These are phyloP conservation scores for Torulaspora microellipsoides DNA, from an alignment of 805 yeast species.

Conservation along the genomic window DNA sequence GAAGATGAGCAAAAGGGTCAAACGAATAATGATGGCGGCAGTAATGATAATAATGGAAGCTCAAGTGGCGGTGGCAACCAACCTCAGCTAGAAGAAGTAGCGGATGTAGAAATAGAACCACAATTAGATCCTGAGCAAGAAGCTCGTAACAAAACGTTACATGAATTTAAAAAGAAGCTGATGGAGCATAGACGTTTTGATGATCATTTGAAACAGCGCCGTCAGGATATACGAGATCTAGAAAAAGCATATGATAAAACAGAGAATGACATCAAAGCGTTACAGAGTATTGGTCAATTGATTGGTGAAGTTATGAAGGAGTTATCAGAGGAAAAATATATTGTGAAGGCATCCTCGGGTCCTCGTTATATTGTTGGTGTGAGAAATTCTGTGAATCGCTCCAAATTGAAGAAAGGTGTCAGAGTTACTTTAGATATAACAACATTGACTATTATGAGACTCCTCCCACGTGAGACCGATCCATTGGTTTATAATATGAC, in stretches of 20 bases:
- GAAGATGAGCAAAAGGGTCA: slow-evolving; percentile 4
- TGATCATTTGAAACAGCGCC: slow-evolving; percentile 76
- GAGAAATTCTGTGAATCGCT: slow-evolving; percentile 84
- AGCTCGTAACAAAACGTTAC: slow-evolving; percentile 65
- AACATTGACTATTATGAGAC: slow-evolving; percentile 94
- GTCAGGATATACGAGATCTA: slow-evolving; percentile 76
- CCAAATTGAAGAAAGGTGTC: slow-evolving; percentile 82
- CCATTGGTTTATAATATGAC: slow-evolving; percentile 98
- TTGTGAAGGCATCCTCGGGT: slow-evolving; percentile 94
- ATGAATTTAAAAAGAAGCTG: slow-evolving; percentile 76
- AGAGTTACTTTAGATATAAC: slow-evolving; percentile 98
- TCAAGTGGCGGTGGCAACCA: slow-evolving; percentile 12
- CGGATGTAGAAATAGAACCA: slow-evolving; percentile 28
- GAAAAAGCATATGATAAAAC: slow-evolving; percentile 86
- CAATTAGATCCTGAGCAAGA: slow-evolving; percentile 53
- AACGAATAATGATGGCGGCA: background rate
- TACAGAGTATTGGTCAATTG: slow-evolving; percentile 95
- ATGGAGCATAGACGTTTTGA: slow-evolving; percentile 95
- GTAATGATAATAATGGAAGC: slow-evolving; percentile 6
- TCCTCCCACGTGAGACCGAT: slow-evolving; percentile 95
- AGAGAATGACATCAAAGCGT: slow-evolving; percentile 93
- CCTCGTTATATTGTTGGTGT: slow-evolving; percentile 98
- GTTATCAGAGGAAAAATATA: slow-evolving; percentile 88
- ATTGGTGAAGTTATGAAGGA: slow-evolving; percentile 96
- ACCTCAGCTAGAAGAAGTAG: slow-evolving; percentile 25